Evolutionary conservation across 192 early-diverging fungal genomes (phyloP), one percentile per base, ranked within the genome.

Genomic region (Backusella westeae): DNA sequence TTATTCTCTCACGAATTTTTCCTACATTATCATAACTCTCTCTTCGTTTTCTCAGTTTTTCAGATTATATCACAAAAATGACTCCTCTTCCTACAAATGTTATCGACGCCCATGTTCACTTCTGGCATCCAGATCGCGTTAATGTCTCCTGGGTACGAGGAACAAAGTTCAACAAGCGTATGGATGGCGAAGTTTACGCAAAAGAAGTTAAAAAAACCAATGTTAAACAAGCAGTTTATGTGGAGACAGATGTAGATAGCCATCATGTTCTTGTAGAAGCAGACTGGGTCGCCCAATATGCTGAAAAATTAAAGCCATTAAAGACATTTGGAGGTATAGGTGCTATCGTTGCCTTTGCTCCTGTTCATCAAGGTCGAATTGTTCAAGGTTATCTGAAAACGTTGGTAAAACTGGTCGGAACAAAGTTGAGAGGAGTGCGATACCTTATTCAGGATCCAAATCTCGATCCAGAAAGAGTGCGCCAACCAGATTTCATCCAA

Each of bases 71-170:
- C 9, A 29, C 19, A 29, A 29, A 63, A 36, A 70, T 72, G 70
- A 34, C 36, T 5, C 70, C 67, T 41, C 52, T 63, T 38, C 44
- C 34, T 23, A 38, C 9, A 41, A 68, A 44, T 9, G 34, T 82
- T 6, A 73, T 82, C 19, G 81, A 82, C 26, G 36, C 74, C 39
- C 81, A 82, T 75, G 66, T 82, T 4, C 81, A 82, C 32, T 76
- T 78, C 29, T 78, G 74, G 73, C 72, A 78, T 14, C 69, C 77
- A 12, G 70, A 71, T 15, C 12, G 23, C 0, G 69, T 78, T 15
- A 26, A 75, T 9, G 70, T 78, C n/a, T 77, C 81, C 4, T 82
- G 81, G 81, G 41, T 72, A 4, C 69, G 39, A 26, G 34, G 26
- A 3, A 72, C 71, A 17, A 21, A 29, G 12, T 77, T 77, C 29